A percentile compares a stretch with the other conserved stretches of the same genome.
Conservation (phyloP, 208 protist species). For the Crithidia thermophila region DNA sequence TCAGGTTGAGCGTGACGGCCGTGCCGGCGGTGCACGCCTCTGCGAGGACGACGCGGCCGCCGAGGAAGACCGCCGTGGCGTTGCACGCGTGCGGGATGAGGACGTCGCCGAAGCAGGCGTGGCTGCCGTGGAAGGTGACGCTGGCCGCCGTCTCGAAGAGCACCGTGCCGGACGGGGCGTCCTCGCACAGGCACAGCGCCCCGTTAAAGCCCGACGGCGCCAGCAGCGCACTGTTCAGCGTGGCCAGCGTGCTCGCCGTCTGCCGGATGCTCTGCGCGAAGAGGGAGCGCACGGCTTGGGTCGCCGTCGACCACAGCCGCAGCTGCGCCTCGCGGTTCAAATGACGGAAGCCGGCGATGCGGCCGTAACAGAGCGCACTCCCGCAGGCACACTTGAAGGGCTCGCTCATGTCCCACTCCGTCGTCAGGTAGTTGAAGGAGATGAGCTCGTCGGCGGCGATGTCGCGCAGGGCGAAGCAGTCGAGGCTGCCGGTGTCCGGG, state of each 20-base stretch:
- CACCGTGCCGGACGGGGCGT: conserved; percentile 64
- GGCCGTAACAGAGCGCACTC: conserved; percentile 48
- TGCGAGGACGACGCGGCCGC: conserved; percentile 59
- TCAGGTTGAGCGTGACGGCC: conserved; percentile 73
- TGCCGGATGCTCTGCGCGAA: conserved; percentile 62
- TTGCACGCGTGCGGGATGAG: conserved; percentile 72
- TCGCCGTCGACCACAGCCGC: conserved; percentile 58
- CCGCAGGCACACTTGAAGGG: conserved; percentile 81
- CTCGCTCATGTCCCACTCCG: conserved; percentile 88
- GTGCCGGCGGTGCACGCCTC: conserved; percentile 42
- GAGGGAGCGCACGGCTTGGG: conserved; percentile 55
- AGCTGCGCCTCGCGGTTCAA: conserved; percentile 55
- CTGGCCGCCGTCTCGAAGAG: conserved; percentile 45
- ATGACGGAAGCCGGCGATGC: conserved; percentile 75
- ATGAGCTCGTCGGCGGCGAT: conserved; percentile 68
- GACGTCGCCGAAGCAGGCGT: conserved; percentile 61
- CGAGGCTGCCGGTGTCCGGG: conserved; percentile 52
- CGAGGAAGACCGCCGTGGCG: conserved; percentile 59
- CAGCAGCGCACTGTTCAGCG: conserved; percentile 58
- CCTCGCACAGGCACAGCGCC: conserved; percentile 47
- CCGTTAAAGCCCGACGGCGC: conserved; percentile 31
- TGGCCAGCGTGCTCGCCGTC: conserved; percentile 45
- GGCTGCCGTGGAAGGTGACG: conserved; percentile 35
- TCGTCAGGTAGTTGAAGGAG: conserved; percentile 89
- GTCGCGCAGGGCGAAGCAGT: conserved; percentile 66